Conservation (phyloP, 2,329 filamentous ascomycete species). For the Saccharata proteae region DNA sequence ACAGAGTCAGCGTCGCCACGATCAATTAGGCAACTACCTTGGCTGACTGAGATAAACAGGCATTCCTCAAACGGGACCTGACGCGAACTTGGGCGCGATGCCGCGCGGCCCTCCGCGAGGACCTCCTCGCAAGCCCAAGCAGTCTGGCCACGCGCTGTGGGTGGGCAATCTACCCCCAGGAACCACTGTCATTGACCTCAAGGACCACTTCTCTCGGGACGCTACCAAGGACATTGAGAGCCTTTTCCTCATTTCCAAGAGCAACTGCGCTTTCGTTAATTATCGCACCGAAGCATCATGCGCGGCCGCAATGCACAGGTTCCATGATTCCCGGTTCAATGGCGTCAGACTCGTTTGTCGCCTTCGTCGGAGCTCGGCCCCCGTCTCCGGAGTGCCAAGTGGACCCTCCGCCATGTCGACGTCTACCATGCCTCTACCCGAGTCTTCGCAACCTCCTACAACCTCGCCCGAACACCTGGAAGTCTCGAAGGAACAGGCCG, state of each 20-base stretch:
- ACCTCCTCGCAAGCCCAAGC: slow-evolving; percentile 54
- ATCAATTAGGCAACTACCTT: background rate
- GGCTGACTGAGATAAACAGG: background rate
- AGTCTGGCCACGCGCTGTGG: slow-evolving; percentile 83
- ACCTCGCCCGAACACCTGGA: background rate
- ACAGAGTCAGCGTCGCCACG: slow-evolving; percentile 13
- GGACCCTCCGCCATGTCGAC: slow-evolving; percentile 40
- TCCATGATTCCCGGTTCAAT: slow-evolving; percentile 85
- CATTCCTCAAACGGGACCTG: slow-evolving; percentile 1
- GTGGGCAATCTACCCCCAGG: slow-evolving; percentile 86
- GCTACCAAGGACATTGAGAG: slow-evolving; percentile 68
- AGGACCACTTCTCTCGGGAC: slow-evolving; percentile 77
- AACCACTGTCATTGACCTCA: slow-evolving; percentile 70
- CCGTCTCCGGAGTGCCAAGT: slow-evolving; percentile 37
- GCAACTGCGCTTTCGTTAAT: slow-evolving; percentile 95
- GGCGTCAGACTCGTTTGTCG: slow-evolving; percentile 78
- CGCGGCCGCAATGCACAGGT: slow-evolving; percentile 61
- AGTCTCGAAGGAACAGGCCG: background rate
- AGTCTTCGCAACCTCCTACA: background rate
- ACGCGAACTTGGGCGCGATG: slow-evolving; percentile 18
- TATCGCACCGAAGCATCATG: slow-evolving; percentile 74
- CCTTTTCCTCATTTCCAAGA: slow-evolving; percentile 88
- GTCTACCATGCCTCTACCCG: slow-evolving; percentile 15
- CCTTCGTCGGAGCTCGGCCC: slow-evolving; percentile 48
- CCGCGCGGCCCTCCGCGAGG: slow-evolving; percentile 51